Percentiles rank a stretch among this genome's conserved stretches.
Evolutionary conservation across 2,329 filamentous ascomycete species (phyloP).

Genomic region (Saccharata proteae): DNA sequence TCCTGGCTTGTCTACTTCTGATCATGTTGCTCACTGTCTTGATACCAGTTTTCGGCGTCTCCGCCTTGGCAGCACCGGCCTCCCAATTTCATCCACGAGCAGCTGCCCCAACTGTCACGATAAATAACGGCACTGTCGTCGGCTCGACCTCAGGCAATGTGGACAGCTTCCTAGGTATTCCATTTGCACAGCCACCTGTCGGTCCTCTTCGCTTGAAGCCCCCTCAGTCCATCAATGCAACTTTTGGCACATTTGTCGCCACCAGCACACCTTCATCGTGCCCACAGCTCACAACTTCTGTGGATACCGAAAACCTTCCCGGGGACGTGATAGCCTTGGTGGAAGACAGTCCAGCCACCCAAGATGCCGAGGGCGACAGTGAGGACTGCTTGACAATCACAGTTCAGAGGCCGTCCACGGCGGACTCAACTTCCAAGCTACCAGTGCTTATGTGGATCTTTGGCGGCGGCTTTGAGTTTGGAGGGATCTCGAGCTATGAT

Average conservation of each 20-base stretch:
- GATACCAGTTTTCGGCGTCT: too few species aligned
- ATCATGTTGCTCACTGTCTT: too few species aligned
- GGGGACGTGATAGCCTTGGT: conserved; percentile 25
- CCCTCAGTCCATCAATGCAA: conserved; percentile 46
- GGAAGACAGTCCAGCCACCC: conserved; percentile 27
- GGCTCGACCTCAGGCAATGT: conserved; percentile 37
- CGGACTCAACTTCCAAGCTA: conserved; percentile 25
- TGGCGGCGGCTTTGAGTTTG: conserved; percentile 32
- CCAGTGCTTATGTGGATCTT: conserved; percentile 39
- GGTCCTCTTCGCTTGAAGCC: conserved; percentile 56
- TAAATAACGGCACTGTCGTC: conserved; percentile 45
- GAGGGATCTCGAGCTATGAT: conserved; percentile 28
- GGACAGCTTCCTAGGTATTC: conserved; percentile 63
- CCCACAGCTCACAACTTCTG: conserved; percentile 60
- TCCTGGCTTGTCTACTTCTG: too few species aligned
- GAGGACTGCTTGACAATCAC: conserved; percentile 34
- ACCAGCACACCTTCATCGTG: conserved; percentile 47
- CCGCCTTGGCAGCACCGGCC: too few species aligned
- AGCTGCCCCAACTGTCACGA: conserved; percentile 39
- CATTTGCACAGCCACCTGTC: conserved; percentile 58
- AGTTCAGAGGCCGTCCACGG: conserved; percentile 29
- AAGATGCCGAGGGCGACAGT: conserved; percentile 22
- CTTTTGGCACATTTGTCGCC: conserved; percentile 50
- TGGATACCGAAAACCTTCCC: conserved; percentile 36
- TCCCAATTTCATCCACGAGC: too few species aligned